Percentiles rank a stretch among this genome's conserved stretches.
Conservation (phyloP, 495 filamentous ascomycete genomes). For the Aspergillus steynii region DNA sequence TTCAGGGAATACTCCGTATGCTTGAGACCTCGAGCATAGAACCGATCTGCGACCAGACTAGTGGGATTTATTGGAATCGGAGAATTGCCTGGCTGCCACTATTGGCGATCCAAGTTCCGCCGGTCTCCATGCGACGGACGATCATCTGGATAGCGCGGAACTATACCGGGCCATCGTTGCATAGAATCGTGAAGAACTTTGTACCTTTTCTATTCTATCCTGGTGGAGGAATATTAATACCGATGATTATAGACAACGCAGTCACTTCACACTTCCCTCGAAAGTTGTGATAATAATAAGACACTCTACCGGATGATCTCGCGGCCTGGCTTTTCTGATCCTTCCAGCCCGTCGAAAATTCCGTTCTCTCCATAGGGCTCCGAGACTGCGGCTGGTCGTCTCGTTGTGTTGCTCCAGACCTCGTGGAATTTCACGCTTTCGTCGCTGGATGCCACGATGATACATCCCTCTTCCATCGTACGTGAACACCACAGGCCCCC, state of each 20-base stretch:
- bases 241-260: neutral
- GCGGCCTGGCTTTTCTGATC: constrained; percentile 73
- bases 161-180: neutral
- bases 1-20: neutral
- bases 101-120: neutral
- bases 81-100: neutral
- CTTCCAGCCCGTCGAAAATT: constrained; percentile 83
- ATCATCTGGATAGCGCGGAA: neutral
- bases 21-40: neutral
- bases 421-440: constrained; percentile 96
- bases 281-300: neutral
- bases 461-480: constrained; percentile 80
- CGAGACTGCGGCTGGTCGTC: constrained; percentile 52
- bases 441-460: constrained; percentile 92
- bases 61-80: constrained; percentile 5
- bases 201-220: neutral
- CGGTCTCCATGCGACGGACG: neutral
- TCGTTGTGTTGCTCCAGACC: constrained; percentile 73
- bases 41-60: neutral
- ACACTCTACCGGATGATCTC: constrained; percentile 41
- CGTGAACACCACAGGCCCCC: constrained; percentile 55
- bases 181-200: too few relatives aligned
- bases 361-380: constrained; percentile 82
- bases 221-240: neutral
- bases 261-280: neutral